Percentiles rank a stretch among this genome's conserved stretches.
phyloP scores from a whole-genome alignment of 257 asterid species.

The Solanum neorickii region DNA sequence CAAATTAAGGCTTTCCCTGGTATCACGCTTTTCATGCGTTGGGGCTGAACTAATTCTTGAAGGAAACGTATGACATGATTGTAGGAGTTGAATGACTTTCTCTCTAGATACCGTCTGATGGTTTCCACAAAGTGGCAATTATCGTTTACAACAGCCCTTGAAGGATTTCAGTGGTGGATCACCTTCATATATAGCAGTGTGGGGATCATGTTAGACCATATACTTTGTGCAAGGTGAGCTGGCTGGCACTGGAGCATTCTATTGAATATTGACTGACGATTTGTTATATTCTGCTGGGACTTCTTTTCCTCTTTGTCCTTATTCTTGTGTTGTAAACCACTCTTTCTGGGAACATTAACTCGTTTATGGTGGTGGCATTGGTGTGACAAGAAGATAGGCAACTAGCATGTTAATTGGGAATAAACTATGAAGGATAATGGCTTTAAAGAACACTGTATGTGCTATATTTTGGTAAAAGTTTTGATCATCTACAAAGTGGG shows the following conservation, averaged over 20 bases:
- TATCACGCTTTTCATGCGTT: not conserved
- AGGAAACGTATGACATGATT: not conserved
- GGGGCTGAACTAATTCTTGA: not conserved
- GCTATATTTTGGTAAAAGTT: not conserved
- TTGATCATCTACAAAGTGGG: not conserved
- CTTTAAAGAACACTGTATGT: not conserved
- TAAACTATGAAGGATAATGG: not conserved
- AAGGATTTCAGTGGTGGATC: not conserved
- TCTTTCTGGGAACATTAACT: not conserved
- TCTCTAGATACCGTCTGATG: not conserved
- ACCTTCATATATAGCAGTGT: not conserved
- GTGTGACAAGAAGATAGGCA: not conserved
- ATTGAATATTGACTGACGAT: not conserved
- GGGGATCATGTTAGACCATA: not conserved
- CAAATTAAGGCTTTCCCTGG: not conserved
- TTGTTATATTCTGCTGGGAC: not conserved
- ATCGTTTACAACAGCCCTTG: not conserved
- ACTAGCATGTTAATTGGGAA: not conserved
- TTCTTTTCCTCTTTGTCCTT: not conserved
- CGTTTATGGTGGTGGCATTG: not conserved
- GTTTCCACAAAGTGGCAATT: not conserved
- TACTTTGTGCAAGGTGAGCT: conserved; percentile 10
- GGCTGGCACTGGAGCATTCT: not conserved
- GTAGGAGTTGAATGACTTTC: not conserved
- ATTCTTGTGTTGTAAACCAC: not conserved